Conservation (phyloP, 768 basidiomycete species). For the Tricholoma terreum region DNA sequence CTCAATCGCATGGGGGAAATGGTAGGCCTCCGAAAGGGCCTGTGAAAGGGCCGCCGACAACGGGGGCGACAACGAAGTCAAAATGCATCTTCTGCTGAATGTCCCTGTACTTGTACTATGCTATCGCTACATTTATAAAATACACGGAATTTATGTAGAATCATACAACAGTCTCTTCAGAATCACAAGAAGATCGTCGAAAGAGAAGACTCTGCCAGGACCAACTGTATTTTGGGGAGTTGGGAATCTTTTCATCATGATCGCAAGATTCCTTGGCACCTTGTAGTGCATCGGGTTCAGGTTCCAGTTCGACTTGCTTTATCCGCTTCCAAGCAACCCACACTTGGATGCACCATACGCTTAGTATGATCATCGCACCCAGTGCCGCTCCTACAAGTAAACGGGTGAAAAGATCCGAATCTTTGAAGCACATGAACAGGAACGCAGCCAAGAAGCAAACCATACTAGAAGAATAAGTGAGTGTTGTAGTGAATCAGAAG, state of each 20-base stretch:
- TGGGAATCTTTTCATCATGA: background rate
- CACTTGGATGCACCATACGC: slow-evolving; percentile 41
- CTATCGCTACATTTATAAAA: slow-evolving; percentile 9
- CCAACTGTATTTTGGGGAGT: background rate
- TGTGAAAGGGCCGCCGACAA: slow-evolving; percentile 2
- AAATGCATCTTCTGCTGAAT: too few relatives aligned
- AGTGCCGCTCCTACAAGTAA: slow-evolving; percentile 29
- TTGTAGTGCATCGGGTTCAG: background rate
- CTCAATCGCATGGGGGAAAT: background rate
- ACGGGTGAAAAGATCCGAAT: slow-evolving; percentile 23
- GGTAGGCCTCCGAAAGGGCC: background rate
- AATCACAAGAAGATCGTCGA: slow-evolving; percentile 5
- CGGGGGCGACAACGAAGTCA: background rate
- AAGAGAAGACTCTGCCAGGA: slow-evolving; percentile 6
- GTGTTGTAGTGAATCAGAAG: background rate
- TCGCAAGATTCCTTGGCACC: slow-evolving; percentile 2
- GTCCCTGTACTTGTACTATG: background rate
- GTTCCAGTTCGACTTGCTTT: background rate
- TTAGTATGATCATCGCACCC: slow-evolving; percentile 30
- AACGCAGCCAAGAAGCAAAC: slow-evolving; percentile 36
- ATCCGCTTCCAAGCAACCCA: slow-evolving; percentile 37
- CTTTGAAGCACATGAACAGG: slow-evolving; percentile 34
- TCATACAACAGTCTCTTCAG: slow-evolving; percentile 6
- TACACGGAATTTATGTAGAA: background rate
- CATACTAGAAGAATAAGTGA: slow-evolving; percentile 27